Evolutionary conservation across 306 rosid genomes (phyloP), one percentile per base, ranked within the genome.

Genomic region (Hippophae tibetana): DNA sequence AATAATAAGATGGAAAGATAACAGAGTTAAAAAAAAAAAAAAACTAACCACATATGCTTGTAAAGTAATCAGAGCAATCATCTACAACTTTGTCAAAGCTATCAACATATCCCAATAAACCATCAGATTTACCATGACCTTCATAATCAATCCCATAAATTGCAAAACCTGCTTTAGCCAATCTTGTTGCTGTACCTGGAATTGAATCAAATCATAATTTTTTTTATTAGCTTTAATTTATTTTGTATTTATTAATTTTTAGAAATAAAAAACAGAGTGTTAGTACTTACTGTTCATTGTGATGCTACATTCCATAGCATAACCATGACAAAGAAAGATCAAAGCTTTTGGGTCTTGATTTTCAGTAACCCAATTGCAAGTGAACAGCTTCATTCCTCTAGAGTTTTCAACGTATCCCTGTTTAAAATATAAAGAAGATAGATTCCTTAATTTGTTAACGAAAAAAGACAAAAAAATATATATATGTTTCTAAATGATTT

Each of bases 61-160:
- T 49, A 14, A 82, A 93, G 56, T 86, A 72, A 25, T 72, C 23
- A 14, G 72, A 71, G 49, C 84, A 84, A 63, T 88, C 99, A 0
- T 70, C 46, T 8, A 80, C 81, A 18, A 93, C 68, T 45, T 42
- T 3, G 65, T 84, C 84, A 55, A 93, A 80, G 66, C 69, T 62
- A 9, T 57, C 53, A 3, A 93, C 89, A 12, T 72, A 69, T 42
- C 95, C 97, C 3, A 23, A 43, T 10, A 86, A 57, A 0, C 99
- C 99, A 10, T 47, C 84, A 6, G 99, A 93, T 74, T 93, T 93
- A 43, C 99, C 99, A 70, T 93, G 99, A 4, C 99, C 97, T 80
- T 88, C 95, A 47, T 88, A 93, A 65, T 93, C 99, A 7, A 88
- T 65, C 0, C 97, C 99, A 65, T 86, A 84, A 0, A 88, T 74